Conservation (phyloP, 2,329 filamentous ascomycete species). For the Penicillium sp. region DNA sequence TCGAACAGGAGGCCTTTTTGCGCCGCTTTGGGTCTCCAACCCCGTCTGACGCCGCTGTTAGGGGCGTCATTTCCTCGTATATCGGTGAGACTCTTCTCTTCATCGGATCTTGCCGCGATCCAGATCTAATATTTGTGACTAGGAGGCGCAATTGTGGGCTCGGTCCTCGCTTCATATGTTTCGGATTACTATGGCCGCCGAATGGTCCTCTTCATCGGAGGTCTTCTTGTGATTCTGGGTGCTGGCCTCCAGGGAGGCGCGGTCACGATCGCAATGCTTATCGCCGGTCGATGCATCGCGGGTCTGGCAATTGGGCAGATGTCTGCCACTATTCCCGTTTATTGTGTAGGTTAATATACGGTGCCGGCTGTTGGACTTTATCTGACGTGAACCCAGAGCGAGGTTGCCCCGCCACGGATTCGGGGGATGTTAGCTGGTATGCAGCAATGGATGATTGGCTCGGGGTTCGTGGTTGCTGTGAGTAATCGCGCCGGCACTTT, state of each 20-base stretch:
- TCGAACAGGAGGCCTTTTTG: slow-evolving; percentile 34
- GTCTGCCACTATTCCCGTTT: slow-evolving; percentile 48
- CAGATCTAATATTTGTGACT: slow-evolving; percentile 10
- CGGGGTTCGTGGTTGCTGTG: slow-evolving; percentile 43
- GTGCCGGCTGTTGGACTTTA: neutral
- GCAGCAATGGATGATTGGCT: slow-evolving; percentile 47
- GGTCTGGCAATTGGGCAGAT: slow-evolving; percentile 50
- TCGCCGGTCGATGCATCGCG: slow-evolving; percentile 50
- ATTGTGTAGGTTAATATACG: slow-evolving; percentile 33
- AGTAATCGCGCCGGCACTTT: slow-evolving; percentile 17
- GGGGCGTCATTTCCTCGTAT: slow-evolving; percentile 42
- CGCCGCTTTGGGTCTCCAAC: slow-evolving; percentile 25
- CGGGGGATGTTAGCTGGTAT: slow-evolving; percentile 41
- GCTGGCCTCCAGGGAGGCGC: slow-evolving; percentile 37
- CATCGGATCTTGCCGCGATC: neutral
- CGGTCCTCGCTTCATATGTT: slow-evolving; percentile 30
- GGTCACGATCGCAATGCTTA: slow-evolving; percentile 43
- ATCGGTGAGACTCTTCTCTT: slow-evolving; percentile 22
- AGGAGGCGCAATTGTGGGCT: slow-evolving; percentile 41
- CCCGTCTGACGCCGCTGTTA: slow-evolving; percentile 31
- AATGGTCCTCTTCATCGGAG: slow-evolving; percentile 34
- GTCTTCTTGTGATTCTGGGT: slow-evolving; percentile 32
- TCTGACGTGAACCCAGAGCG: slow-evolving; percentile 25
- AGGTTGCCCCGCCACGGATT: slow-evolving; percentile 39
- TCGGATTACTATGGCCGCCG: slow-evolving; percentile 34